Conservation (phyloP, 495 filamentous ascomycete species). For the Usnea hakonensis region DNA sequence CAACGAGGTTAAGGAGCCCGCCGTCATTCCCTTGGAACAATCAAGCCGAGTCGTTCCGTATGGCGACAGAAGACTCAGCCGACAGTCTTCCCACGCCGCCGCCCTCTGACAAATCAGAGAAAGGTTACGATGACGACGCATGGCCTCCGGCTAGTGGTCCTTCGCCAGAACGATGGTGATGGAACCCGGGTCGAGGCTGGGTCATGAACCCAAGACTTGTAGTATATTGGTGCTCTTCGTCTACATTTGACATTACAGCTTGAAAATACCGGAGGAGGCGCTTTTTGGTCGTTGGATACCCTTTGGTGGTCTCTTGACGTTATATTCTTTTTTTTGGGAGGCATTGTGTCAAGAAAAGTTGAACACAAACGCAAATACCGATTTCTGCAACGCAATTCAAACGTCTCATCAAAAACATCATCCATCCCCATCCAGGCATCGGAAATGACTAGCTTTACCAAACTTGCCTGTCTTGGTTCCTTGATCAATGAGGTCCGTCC, state of each 20-base stretch:
- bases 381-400: too few relatives aligned
- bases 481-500: too few relatives aligned
- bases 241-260: background rate
- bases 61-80: background rate
- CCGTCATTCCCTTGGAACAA: background rate
- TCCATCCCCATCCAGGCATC: too few relatives aligned
- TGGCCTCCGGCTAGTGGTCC: background rate
- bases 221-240: background rate
- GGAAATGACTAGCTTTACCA: too few relatives aligned
- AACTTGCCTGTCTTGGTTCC: too few relatives aligned
- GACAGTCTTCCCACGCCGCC: slow-evolving; percentile 10
- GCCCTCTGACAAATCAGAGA: slow-evolving; percentile 6
- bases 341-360: background rate
- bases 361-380: too few relatives aligned
- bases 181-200: background rate
- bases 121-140: slow-evolving; percentile 4
- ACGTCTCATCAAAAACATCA: too few relatives aligned
- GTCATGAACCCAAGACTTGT: background rate
- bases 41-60: background rate
- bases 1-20: background rate
- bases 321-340: too few relatives aligned
- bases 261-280: too few relatives aligned
- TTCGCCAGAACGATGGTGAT: background rate
- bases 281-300: background rate
- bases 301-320: background rate